Percentiles rank a stretch among this genome's conserved stretches.
Evolutionary conservation across 2,329 filamentous ascomycete genomes (phyloP).

Genomic region (Pseudocercospora ulei): DNA sequence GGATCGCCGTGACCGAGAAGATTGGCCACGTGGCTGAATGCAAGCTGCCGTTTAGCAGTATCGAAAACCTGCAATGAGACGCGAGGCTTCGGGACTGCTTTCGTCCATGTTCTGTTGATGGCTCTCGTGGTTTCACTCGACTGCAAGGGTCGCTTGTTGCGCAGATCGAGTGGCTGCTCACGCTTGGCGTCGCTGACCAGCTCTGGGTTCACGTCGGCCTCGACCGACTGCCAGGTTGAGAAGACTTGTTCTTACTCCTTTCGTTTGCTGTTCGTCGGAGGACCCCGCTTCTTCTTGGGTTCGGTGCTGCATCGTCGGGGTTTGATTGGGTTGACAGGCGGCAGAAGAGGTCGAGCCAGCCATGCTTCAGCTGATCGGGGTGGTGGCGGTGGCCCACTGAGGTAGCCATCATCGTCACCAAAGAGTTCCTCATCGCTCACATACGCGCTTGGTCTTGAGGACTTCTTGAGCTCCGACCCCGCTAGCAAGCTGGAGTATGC

Average conservation of each 20-base stretch:
- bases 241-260: constrained; percentile 18
- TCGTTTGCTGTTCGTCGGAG: constrained; percentile 14
- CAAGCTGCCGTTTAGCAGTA: too few relatives aligned
- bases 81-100: too few relatives aligned
- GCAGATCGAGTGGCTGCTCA: too few relatives aligned
- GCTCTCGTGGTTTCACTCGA: too few relatives aligned
- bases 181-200: too few relatives aligned
- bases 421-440: constrained; percentile 36
- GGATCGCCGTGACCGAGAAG: too few relatives aligned
- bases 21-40: too few relatives aligned
- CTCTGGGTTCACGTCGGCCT: too few relatives aligned
- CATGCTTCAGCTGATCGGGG: constrained; percentile 32
- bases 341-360: constrained; percentile 29
- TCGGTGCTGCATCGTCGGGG: constrained; percentile 17
- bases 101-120: too few relatives aligned
- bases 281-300: constrained; percentile 22
- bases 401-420: constrained; percentile 31
- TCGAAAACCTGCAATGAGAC: too few relatives aligned
- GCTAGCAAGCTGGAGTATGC: constrained; percentile 19
- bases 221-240: background rate
- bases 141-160: too few relatives aligned
- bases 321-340: constrained; percentile 25
- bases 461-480: constrained; percentile 18
- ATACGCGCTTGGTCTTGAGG: constrained; percentile 30
- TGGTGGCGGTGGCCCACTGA: constrained; percentile 32